Base-by-base conservation (phyloP, 2,329 filamentous ascomycete species). In the Colletotrichum zoysiae region DNA sequence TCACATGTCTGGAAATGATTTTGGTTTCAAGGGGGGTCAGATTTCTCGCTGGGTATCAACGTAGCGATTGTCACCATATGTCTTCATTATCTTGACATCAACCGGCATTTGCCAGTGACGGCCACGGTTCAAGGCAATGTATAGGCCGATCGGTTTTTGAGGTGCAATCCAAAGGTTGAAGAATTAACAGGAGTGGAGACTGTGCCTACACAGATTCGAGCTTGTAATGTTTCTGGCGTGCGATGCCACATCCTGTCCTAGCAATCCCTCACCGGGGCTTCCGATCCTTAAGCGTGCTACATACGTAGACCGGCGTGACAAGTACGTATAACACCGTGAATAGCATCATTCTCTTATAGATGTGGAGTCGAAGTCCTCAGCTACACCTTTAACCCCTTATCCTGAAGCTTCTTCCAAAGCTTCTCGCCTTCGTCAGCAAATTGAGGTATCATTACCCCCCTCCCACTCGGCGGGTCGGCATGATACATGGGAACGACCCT, bases 401-500 rank as follows among this genome's bases (percentile, higher is more conserved):
- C 65, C 65, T 74, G 74, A 57, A 80, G 56, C 53, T 66, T 69
- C n/a, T 74, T 63, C 65, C 76, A 75, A 33, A 79, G n/a, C 50
- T 69, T 67, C 18, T 57, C 71, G 35, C 76, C 70, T 0, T 76
- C 78, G n/a, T 75, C 70, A 14, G 60, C 33, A 61, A 78, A 77
- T 6, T 77, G 78, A 2, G 76, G 73, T n/a, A 79, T 58, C 23
- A 74, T 38, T 4, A 72, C 66, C 11, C 75, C 75, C 5, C 71
- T 74, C 7, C 76, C 76, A 14, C 69, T 74, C 1, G 79, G 78
- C 11, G 74, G 74, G 23, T 75, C 76, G 14, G 75, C 75, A 44
- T 78, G 74, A 53, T 76, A 80, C 18, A 75, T 57, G 33, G 79
- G 79, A 3, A 81, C 76, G 1, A 79, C 77, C 44, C 79, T 74